Evolutionary conservation across 2,329 filamentous ascomycete species (phyloP).

Genomic region (Neocucurbitaria cava): DNA sequence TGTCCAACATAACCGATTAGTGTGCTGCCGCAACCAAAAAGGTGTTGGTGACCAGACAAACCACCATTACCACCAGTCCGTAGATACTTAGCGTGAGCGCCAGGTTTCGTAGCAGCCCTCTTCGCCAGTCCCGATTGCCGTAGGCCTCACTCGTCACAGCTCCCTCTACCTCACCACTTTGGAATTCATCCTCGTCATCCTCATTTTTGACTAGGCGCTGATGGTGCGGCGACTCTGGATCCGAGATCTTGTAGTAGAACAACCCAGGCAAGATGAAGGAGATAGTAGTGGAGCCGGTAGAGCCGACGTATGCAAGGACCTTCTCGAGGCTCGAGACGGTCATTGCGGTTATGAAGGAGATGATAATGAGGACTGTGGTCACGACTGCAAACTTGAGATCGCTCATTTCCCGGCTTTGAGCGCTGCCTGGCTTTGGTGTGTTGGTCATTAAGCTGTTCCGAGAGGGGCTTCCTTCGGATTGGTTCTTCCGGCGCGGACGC

Average conservation of each 20-base stretch:
- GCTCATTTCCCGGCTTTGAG: conserved; percentile 67
- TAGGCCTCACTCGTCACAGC: conserved; percentile 51
- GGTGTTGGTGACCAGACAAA: conserved; percentile 84
- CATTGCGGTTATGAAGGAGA: conserved; percentile 88
- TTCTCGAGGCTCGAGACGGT: conserved; percentile 88
- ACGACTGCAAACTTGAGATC: conserved; percentile 89
- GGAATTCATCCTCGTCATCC: conserved; percentile 76
- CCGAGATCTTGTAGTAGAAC: conserved; percentile 98
- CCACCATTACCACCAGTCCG: conserved; percentile 85
- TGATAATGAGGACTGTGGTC: conserved; percentile 82
- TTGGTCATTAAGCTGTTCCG: conserved; percentile 54
- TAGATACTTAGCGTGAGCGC: conserved; percentile 82
- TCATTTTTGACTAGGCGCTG: conserved; percentile 90
- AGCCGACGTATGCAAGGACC: conserved; percentile 93
- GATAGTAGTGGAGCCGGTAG: conserved; percentile 92
- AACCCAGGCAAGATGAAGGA: conserved; percentile 95
- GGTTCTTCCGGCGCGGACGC: conserved; percentile 65
- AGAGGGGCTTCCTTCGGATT: conserved; percentile 51
- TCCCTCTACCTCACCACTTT: conserved; percentile 61
- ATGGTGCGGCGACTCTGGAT: conserved; percentile 84
- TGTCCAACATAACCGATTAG: conserved; percentile 41
- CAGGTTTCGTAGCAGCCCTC: conserved; percentile 69
- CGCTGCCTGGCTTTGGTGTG: conserved; percentile 18
- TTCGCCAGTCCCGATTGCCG: conserved; percentile 69
- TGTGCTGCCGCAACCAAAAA: conserved; percentile 72